phyloP scores from a whole-genome alignment of 345 rosid species.

The Barbarea vulgaris region DNA sequence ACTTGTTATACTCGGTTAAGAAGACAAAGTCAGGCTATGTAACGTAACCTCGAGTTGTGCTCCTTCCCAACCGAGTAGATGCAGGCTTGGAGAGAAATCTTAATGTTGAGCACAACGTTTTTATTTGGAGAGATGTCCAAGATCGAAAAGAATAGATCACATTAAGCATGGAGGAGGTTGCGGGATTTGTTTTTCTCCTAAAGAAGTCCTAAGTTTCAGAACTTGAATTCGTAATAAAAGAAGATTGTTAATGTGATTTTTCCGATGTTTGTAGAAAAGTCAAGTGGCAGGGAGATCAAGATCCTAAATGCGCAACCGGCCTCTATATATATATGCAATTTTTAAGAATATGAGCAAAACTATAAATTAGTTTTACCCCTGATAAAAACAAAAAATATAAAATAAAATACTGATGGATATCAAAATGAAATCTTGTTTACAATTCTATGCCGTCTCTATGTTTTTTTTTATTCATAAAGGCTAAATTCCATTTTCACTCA shows the following conservation, averaged over 20 bases:
- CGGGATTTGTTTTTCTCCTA: background rate
- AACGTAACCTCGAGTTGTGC: background rate
- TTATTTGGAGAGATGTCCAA: background rate
- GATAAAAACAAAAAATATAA: no score
- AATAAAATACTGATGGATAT: no score
- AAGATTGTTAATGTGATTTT: background rate
- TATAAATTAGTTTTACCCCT: no score
- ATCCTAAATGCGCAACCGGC: background rate
- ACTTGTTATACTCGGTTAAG: no score
- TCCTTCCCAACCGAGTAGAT: background rate
- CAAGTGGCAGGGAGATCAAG: background rate
- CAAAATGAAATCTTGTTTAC: no score
- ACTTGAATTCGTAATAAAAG: background rate
- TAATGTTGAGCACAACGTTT: background rate
- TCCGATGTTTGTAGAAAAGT: background rate
- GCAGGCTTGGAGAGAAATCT: background rate
- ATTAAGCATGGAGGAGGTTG: background rate
- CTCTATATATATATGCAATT: background rate
- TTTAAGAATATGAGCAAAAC: no score
- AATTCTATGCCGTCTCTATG: no score
- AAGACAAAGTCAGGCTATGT: background rate
- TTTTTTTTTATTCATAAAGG: no score
- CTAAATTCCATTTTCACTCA: no score
- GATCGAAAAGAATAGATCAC: background rate
- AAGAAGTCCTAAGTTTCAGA: background rate